Conservation (phyloP, 352 stramenopile genomes). For the Phytophthora tubulina region DNA sequence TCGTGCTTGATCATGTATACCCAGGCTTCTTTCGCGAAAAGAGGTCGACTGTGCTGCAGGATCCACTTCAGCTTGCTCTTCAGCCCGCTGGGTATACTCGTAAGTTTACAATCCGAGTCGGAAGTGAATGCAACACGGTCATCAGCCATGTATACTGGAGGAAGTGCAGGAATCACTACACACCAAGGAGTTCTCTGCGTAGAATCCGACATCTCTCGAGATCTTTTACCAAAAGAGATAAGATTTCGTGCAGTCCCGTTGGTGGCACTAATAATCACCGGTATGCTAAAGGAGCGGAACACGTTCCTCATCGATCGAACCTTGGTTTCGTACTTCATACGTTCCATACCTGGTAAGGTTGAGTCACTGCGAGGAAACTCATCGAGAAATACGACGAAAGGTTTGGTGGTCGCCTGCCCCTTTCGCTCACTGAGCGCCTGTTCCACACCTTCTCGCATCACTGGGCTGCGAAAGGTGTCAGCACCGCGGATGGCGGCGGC, state of each 20-base stretch:
- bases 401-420: too few relatives aligned
- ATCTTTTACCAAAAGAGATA: neutral
- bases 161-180: neutral
- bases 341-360: rapidly evolving
- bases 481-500: neutral
- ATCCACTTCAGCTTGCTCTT: too few relatives aligned
- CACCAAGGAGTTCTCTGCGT: neutral
- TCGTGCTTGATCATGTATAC: too few relatives aligned
- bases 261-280: neutral
- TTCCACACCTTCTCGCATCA: neutral
- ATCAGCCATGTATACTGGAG: neutral
- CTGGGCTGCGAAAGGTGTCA: too few relatives aligned
- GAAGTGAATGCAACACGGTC: neutral
- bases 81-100: neutral
- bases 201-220: neutral
- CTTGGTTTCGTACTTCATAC: neutral
- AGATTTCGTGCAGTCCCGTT: neutral
- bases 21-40: too few relatives aligned
- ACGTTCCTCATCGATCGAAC: neutral
- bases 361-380: neutral
- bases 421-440: neutral
- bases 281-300: neutral
- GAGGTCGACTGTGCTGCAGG: too few relatives aligned
- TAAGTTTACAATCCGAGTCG: neutral
- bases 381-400: neutral